Percentiles rank a stretch among this genome's conserved stretches.
phyloP scores from a whole-genome alignment of 768 basidiomycete species.

The Calvatia gigantea region DNA sequence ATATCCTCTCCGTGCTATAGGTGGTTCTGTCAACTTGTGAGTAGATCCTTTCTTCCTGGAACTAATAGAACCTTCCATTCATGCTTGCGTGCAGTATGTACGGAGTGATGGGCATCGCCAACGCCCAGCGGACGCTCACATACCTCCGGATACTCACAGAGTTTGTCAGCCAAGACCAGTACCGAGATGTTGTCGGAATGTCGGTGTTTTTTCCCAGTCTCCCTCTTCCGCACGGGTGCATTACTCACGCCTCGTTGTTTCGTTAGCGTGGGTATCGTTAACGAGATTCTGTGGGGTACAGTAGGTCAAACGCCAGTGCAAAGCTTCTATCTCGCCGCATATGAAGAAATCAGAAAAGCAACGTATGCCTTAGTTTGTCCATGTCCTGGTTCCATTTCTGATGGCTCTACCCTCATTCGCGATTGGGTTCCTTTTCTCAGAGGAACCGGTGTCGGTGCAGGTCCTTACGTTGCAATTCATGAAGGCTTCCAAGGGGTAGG shows the following conservation, averaged over 20 bases:
- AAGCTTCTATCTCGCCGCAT: slow-evolving; percentile 44
- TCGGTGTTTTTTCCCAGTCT: slow-evolving; percentile 24
- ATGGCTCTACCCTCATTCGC: not conserved
- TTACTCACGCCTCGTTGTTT: slow-evolving; percentile 12
- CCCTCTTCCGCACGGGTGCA: not conserved
- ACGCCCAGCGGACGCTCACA: slow-evolving; percentile 81
- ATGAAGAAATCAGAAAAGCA: slow-evolving; percentile 39
- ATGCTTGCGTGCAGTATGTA: slow-evolving; percentile 38
- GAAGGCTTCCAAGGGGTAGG: slow-evolving; percentile 61
- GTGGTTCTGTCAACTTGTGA: slow-evolving; percentile 64
- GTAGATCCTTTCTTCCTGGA: slow-evolving; percentile 15
- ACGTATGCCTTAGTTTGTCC: slow-evolving; percentile 27
- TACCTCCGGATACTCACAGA: slow-evolving; percentile 78
- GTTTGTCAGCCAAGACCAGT: slow-evolving; percentile 81
- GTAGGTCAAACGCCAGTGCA: slow-evolving; percentile 48
- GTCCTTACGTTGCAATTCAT: slow-evolving; percentile 56
- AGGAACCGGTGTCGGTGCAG: slow-evolving; percentile 59
- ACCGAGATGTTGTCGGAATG: slow-evolving; percentile 70
- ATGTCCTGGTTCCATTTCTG: not conserved
- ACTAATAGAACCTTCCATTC: slow-evolving; percentile 5
- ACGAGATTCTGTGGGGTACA: slow-evolving; percentile 56
- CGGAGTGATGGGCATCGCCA: slow-evolving; percentile 87
- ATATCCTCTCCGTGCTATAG: slow-evolving; percentile 20
- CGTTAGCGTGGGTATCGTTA: slow-evolving; percentile 52
- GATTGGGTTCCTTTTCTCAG: slow-evolving; percentile 30